phyloP scores from a whole-genome alignment of 495 filamentous ascomycete species.

The Chaetomium cochliodes region DNA sequence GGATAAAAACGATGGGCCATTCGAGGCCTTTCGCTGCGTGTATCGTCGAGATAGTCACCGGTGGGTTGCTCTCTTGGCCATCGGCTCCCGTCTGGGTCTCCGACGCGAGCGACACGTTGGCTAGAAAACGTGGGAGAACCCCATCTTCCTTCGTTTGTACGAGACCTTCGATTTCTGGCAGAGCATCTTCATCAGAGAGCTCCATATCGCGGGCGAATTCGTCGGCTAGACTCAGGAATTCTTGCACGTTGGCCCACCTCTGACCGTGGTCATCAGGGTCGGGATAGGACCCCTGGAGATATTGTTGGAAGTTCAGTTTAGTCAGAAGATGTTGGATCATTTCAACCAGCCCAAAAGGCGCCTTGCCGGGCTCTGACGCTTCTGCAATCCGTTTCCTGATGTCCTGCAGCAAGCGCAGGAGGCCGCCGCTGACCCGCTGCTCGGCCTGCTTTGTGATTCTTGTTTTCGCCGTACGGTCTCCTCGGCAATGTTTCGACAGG shows the following conservation, averaged over 20 bases:
- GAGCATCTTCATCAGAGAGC: conserved; percentile 59
- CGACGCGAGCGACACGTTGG: conserved; percentile 82
- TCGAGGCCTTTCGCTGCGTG: conserved; percentile 96
- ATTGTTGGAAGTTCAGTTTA: conserved; percentile 69
- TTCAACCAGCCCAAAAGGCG: conserved; percentile 58
- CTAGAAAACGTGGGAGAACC: conserved; percentile 74
- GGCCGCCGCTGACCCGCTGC: conserved; percentile 47
- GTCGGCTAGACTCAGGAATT: conserved; percentile 73
- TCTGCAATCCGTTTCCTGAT: conserved; percentile 62
- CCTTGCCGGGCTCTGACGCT: conserved; percentile 24
- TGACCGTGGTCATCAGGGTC: conserved; percentile 75
- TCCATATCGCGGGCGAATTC: conserved; percentile 58
- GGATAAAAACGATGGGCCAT: conserved; percentile 96
- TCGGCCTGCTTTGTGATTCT: conserved; percentile 67
- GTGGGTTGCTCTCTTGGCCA: conserved; percentile 55
- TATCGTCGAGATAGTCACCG: conserved; percentile 92
- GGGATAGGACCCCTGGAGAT: conserved; percentile 65
- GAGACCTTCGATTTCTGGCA: conserved; percentile 76
- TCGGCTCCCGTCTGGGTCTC: conserved; percentile 65
- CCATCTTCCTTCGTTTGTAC: conserved; percentile 68
- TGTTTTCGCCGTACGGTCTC: conserved; percentile 61
- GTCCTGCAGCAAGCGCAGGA: conserved; percentile 56
- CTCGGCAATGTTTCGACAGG: conserved; percentile 67
- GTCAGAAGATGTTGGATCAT: conserved; percentile 72
- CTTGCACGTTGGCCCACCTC: conserved; percentile 89